These are phyloP conservation scores for Phytophthora uliginosa DNA, from an alignment of 352 stramenopile genomes.

Conservation along the genomic window DNA sequence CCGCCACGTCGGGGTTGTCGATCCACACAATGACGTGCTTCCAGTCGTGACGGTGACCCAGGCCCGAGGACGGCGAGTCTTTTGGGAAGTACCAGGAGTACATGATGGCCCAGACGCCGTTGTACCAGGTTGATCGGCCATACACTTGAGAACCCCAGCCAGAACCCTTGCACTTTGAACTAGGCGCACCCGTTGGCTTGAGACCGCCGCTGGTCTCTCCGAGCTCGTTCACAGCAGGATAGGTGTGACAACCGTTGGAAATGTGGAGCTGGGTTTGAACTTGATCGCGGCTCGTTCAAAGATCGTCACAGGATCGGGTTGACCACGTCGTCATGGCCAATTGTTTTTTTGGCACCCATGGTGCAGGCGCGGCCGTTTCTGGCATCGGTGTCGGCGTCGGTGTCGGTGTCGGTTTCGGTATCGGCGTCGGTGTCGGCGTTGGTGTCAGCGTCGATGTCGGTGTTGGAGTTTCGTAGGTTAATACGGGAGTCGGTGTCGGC, in stretches of 20 bases:
- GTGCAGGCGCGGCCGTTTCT: background rate
- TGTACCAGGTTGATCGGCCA: conserved; percentile 3
- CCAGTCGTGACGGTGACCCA: conserved; percentile 1
- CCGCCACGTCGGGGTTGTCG: background rate
- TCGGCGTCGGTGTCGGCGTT: background rate
- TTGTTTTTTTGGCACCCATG: background rate
- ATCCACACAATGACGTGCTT: conserved; percentile 1
- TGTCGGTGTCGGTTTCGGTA: background rate
- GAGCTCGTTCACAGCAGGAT: background rate
- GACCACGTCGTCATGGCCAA: conserved; percentile 1
- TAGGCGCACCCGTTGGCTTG: background rate
- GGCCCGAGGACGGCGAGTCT: background rate
- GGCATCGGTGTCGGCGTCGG: background rate
- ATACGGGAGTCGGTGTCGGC: background rate
- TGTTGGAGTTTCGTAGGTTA: background rate
- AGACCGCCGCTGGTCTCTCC: background rate
- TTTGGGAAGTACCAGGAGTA: conserved; percentile 5
- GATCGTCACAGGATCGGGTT: background rate
- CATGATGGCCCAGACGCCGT: conserved; percentile 3
- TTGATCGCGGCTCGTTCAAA: background rate
- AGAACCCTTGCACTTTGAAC: conserved; percentile 1
- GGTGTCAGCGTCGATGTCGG: background rate
- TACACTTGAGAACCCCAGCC: conserved; percentile 1
- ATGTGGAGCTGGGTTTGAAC: conserved; percentile 7
- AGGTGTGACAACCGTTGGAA: background rate